A percentile compares a stretch with the other conserved stretches of the same genome.
Evolutionary conservation across 495 filamentous ascomycete genomes (phyloP).

Genomic region (Aspergillus taichungensis): DNA sequence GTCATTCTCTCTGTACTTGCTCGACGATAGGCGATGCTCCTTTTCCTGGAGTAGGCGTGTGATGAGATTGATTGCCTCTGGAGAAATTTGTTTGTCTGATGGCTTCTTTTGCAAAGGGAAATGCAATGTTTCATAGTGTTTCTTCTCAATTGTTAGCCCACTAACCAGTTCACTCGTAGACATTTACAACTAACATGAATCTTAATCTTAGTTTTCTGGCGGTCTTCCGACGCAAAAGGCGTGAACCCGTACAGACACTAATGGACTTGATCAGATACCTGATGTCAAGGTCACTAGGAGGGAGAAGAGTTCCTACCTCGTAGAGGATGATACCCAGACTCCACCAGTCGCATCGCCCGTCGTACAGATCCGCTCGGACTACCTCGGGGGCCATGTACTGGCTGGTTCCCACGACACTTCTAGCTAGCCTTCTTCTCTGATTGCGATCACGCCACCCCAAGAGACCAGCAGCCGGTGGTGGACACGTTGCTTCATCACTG

Average conservation of each 20-base stretch:
- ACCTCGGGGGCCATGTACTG: slow-evolving; percentile 98
- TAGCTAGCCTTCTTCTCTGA: slow-evolving; percentile 63
- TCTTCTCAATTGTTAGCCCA: slow-evolving; percentile 16
- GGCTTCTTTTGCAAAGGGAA: slow-evolving; percentile 54
- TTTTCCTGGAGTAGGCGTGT: slow-evolving; percentile 66
- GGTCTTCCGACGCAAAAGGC: slow-evolving; percentile 74
- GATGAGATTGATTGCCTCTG: slow-evolving; percentile 66
- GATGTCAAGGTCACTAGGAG: background rate
- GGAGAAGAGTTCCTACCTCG: slow-evolving; percentile 43
- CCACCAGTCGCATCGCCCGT: slow-evolving; percentile 95
- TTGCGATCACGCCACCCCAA: slow-evolving; percentile 71
- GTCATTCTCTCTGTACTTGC: slow-evolving; percentile 60
- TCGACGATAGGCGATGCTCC: slow-evolving; percentile 63
- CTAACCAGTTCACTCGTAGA: background rate
- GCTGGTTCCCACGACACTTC: slow-evolving; percentile 88
- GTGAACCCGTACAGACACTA: slow-evolving; percentile 85
- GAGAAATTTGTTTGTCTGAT: slow-evolving; percentile 41
- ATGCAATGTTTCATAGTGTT: slow-evolving; percentile 44
- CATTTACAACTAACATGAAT: slow-evolving; percentile 53
- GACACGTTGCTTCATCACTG: slow-evolving; percentile 6
- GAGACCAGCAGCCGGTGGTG: slow-evolving; percentile 30
- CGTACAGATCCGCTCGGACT: slow-evolving; percentile 71
- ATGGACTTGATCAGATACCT: background rate
- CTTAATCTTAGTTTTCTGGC: slow-evolving; percentile 70
- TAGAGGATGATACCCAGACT: slow-evolving; percentile 88